Evolutionary conservation across 192 early-diverging fungal species (phyloP).

Genomic region (Umbelopsis isabellina): DNA sequence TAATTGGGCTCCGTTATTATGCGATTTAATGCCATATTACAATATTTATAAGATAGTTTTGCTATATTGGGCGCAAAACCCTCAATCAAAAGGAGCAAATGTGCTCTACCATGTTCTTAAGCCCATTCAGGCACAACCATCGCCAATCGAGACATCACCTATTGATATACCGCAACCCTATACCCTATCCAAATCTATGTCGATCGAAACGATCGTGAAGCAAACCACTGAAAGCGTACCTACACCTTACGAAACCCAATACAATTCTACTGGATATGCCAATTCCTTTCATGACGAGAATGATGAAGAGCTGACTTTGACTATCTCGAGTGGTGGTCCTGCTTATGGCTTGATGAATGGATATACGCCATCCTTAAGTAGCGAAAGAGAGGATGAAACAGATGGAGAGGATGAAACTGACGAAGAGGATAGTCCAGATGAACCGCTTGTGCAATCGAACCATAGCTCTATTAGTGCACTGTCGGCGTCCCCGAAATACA

Average conservation of each 20-base stretch:
- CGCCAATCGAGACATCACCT: neutral
- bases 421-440: neutral
- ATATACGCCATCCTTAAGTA: slow-evolving; percentile 11
- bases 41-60: slow-evolving; percentile 54
- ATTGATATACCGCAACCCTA: slow-evolving; percentile 5
- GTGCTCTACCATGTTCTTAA: slow-evolving; percentile 37
- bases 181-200: slow-evolving; percentile 18
- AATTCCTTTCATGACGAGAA: neutral
- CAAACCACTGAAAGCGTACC: neutral
- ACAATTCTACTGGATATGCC: neutral
- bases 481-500: slow-evolving; percentile 10
- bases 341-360: slow-evolving; percentile 15
- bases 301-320: slow-evolving; percentile 9
- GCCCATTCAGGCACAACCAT: neutral
- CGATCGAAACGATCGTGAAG: slow-evolving; percentile 7
- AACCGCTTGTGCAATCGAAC: neutral
- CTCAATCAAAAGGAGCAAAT: slow-evolving; percentile 52
- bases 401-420: slow-evolving; percentile 4
- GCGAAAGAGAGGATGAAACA: slow-evolving; percentile 10
- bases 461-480: neutral
- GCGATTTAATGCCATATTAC: slow-evolving; percentile 51
- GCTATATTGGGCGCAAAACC: slow-evolving; percentile 63
- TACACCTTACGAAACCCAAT: neutral
- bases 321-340: slow-evolving; percentile 1
- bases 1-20: slow-evolving; percentile 48